Percentiles rank a stretch among this genome's conserved stretches.
These are phyloP conservation scores for Panicum miliaceum DNA, from an alignment of 176 grass and related monocot species.

Conservation along the genomic window DNA sequence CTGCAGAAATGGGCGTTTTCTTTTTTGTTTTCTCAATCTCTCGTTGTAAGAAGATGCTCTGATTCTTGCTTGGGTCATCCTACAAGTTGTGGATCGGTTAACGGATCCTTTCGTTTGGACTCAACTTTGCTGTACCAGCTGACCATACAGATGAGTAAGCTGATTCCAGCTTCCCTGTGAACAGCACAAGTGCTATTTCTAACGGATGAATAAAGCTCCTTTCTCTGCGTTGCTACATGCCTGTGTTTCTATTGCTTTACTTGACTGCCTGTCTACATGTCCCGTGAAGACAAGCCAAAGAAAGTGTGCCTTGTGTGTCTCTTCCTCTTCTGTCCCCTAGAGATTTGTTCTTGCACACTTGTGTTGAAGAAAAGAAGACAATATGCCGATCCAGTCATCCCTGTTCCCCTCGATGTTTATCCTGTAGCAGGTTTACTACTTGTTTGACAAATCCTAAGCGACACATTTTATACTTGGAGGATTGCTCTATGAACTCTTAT, in stretches of 20 bases:
- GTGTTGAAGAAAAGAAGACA: slow-evolving; percentile 13
- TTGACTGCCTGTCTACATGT: slow-evolving; percentile 9
- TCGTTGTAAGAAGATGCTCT: slow-evolving; percentile 51
- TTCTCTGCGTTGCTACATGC: slow-evolving; percentile 13
- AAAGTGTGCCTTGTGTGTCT: slow-evolving; percentile 27
- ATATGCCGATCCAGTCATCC: background rate
- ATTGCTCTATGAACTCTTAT: background rate
- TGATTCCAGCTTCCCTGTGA: slow-evolving; percentile 44
- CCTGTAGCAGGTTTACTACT: background rate
- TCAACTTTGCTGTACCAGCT: slow-evolving; percentile 47
- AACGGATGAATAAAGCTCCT: slow-evolving; percentile 60
- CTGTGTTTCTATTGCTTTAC: background rate
- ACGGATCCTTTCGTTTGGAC: slow-evolving; percentile 34
- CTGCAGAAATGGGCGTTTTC: slow-evolving; percentile 47
- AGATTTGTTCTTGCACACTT: slow-evolving; percentile 11
- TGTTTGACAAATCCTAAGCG: background rate
- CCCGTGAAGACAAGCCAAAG: slow-evolving; percentile 9
- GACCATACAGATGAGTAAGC: slow-evolving; percentile 38
- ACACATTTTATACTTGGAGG: background rate
- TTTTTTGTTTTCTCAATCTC: slow-evolving; percentile 36
- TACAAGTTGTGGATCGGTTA: slow-evolving; percentile 20
- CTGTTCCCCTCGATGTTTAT: background rate
- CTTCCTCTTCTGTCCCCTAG: slow-evolving; percentile 8
- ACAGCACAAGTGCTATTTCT: slow-evolving; percentile 48
- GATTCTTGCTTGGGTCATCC: slow-evolving; percentile 50